Evolutionary conservation across 2,329 filamentous ascomycete genomes (phyloP), one percentile per base, ranked within the genome.

Genomic region (Parastagonospora nodorum): DNA sequence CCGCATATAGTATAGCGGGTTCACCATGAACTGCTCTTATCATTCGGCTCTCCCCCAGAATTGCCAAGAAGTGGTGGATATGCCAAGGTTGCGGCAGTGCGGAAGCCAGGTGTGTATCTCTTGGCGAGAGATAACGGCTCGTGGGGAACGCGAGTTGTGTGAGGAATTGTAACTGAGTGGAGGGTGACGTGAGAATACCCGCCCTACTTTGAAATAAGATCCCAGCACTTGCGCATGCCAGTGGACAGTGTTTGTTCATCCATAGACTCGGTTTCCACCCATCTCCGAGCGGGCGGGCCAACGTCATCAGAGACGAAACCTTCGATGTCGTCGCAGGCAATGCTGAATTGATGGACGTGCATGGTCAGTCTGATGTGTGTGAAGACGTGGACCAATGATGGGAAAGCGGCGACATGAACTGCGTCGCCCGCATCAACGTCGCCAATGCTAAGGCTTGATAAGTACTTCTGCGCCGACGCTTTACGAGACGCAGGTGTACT

Each of bases 191-290:
- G 4, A 33, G 24, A 10, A 5, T 11, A n/a, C 44, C 36, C 48
- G 9, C 47, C n/a, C 3, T 8, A 37, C 30, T 48, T 52, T 38
- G 53, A 47, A 12, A 66, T 38, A 1, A 71, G 55, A 3, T 60
- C 57, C 71, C 71, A 74, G 52, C 71, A 74, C 38, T 60, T 63
- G 28, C 66, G 66, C 71, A 74, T 74, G 16, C 71, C 71, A 2
- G 70, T 73, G 16, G 69, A 72, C 24, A 74, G 53, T 27, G 69
- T 73, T 47, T 69, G 64, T 5, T 53, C 30, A n/a, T 65, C 64
- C 64, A 74, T 67, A 12, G 56, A 39, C 27, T 58, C 58, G 51
- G 56, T 59, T 32, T 55, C 53, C 7, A 72, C 64, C 71, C 69
- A 74, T 58, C 66, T 72, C 24, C 65, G 57, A 11, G 51, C 48